Base-by-base conservation (phyloP, 2,329 filamentous ascomycete species). In the Herpotrichia juniperi region DNA sequence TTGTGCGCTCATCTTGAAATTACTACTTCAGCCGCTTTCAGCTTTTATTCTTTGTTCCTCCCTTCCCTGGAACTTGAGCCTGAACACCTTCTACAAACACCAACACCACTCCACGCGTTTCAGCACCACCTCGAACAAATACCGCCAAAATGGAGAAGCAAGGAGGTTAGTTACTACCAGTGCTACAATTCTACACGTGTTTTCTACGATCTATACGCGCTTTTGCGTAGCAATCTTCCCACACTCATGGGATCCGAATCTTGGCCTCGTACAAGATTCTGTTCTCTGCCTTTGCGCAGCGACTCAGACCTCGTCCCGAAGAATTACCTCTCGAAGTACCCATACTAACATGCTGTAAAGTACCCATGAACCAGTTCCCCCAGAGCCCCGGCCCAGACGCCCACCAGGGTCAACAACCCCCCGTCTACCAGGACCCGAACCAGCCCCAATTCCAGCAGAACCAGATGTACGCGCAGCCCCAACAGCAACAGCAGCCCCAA, bases 301-400 rank as follows among this genome's bases (percentile, higher is more conserved):
- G 30, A n/a, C n/a, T 25, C n/a, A 5, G 8, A 14, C 25, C 48
- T 21, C 42, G 21, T 48, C 7, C 44, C 12, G 44, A 44, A 43
- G 31, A 48, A 39, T n/a, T n/a, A n/a, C n/a, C n/a, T n/a, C n/a
- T n/a, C n/a, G n/a, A n/a, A n/a, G n/a, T n/a, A n/a, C n/a, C 22
- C 34, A 35, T 22, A 44, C 58, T 68, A 42, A 69, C 61, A 50
- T 30, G 12, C 32, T 6, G 26, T 30, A 31, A 35, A 72, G 70
- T 72, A 25, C 70, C 70, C 53, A 72, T 73, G 68, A 71, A 73
- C 57, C 69, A 70, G 54, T 73, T 66, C 55, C 67, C 70, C 22
- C 62, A 66, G 39, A 67, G 68, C 3, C 68, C 69, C 30, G 68
- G 70, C 54, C 68, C 69, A 28, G 68, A 71, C 54, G 17, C 63